These are phyloP conservation scores for Fusarium mangiferae DNA, from an alignment of 2,329 filamentous ascomycete genomes.

Conservation along the genomic window DNA sequence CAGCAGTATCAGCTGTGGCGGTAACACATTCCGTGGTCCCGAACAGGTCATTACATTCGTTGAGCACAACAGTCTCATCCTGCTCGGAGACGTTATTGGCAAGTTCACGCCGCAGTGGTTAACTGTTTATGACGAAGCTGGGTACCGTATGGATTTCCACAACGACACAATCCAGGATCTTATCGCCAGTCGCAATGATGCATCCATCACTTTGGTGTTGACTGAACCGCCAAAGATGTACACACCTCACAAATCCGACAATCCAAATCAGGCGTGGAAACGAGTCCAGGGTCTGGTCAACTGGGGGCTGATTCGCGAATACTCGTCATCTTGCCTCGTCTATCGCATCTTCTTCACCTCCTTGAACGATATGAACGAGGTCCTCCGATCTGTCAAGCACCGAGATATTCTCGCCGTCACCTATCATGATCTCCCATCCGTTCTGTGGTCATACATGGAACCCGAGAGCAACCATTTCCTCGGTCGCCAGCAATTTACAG, in stretches of 20 bases:
- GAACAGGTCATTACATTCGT: constrained; percentile 54
- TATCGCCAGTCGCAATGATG: constrained; percentile 49
- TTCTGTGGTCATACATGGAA: constrained; percentile 35
- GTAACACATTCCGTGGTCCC: constrained; percentile 54
- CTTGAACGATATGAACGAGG: background rate
- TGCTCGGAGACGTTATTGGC: background rate
- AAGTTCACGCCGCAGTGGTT: constrained; percentile 32
- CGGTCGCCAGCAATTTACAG: constrained; percentile 37
- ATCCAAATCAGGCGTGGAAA: constrained; percentile 33
- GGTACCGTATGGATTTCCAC: constrained; percentile 57
- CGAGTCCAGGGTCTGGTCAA: constrained; percentile 45
- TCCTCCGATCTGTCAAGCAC: constrained; percentile 34
- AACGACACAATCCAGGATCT: constrained; percentile 60
- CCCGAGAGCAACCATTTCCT: constrained; percentile 2
- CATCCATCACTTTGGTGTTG: constrained; percentile 62
- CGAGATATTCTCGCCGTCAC: constrained; percentile 42
- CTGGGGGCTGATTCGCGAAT: constrained; percentile 14
- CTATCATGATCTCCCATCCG: constrained; percentile 36
- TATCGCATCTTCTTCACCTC: constrained; percentile 50
- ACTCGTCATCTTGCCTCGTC: constrained; percentile 54
- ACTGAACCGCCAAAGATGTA: constrained; percentile 63
- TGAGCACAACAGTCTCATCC: constrained; percentile 49
- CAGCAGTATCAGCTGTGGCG: constrained; percentile 56
- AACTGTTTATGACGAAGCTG: background rate
- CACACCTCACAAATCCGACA: constrained; percentile 5